Evolutionary conservation across 106 monocot species (phyloP).

Genomic region (Agapanthus africanus): DNA sequence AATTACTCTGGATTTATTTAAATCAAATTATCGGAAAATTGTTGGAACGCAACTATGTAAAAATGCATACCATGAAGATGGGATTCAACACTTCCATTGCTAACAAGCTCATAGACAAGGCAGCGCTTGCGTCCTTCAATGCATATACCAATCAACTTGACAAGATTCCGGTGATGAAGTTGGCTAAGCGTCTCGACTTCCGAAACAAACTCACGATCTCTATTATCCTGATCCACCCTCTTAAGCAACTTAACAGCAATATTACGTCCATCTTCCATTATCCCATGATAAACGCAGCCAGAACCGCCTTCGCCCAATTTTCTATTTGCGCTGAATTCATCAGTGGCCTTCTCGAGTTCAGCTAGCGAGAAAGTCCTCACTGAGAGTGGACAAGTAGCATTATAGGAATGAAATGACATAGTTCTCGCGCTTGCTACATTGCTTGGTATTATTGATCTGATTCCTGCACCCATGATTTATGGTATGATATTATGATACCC

Average conservation of each 20-base stretch:
- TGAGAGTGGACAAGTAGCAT: slow-evolving; percentile 49
- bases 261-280: slow-evolving; percentile 49
- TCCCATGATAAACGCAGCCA: slow-evolving; percentile 64
- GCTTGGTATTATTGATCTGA: slow-evolving; percentile 39
- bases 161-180: slow-evolving; percentile 93
- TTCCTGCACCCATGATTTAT: not conserved
- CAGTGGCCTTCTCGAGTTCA: slow-evolving; percentile 64
- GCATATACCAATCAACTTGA: slow-evolving; percentile 95
- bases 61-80: slow-evolving; percentile 84
- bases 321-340: slow-evolving; percentile 48
- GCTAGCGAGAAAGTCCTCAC: slow-evolving; percentile 73
- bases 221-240: slow-evolving; percentile 14
- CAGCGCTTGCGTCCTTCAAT: slow-evolving; percentile 62
- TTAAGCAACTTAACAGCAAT: slow-evolving; percentile 70
- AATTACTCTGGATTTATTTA: too few relatives aligned
- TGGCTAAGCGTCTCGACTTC: slow-evolving; percentile 83
- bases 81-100: slow-evolving; percentile 86
- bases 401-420: slow-evolving; percentile 44
- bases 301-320: slow-evolving; percentile 73
- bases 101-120: slow-evolving; percentile 70
- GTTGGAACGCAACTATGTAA: too few relatives aligned
- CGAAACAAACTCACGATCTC: slow-evolving; percentile 44
- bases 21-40: too few relatives aligned
- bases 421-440: slow-evolving; percentile 48
- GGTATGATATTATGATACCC: not conserved